Evolutionary conservation across 1,284 basidiomycete genomes (phyloP).

Genomic region (Psilocybe mexicana): DNA sequence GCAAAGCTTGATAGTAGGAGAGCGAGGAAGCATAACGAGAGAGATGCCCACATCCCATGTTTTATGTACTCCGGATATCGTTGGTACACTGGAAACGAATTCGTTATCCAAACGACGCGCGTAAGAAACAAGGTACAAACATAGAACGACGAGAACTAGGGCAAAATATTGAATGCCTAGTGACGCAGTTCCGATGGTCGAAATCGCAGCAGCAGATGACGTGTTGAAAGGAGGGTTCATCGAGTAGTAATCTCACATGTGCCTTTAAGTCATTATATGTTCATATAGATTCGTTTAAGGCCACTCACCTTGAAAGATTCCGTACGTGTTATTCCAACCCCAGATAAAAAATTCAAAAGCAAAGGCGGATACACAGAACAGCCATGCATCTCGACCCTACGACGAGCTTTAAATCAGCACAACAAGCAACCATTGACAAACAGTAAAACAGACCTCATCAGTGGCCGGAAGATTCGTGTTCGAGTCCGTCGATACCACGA

Average conservation of each 20-base stretch:
- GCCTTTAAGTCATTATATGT: neutral
- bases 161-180: slow-evolving; percentile 9
- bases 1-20: slow-evolving; percentile 9
- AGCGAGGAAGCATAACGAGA: neutral
- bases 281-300: neutral
- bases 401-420: neutral
- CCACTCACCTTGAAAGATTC: slow-evolving; percentile 8
- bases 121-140: neutral
- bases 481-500: neutral
- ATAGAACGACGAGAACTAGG: neutral
- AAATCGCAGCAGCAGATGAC: slow-evolving; percentile 2
- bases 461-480: neutral
- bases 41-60: neutral
- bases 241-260: slow-evolving; percentile 1
- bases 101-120: neutral
- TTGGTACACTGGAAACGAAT: neutral
- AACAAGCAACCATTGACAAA: neutral
- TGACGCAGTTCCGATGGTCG: slow-evolving; percentile 5
- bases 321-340: slow-evolving; percentile 16
- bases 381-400: slow-evolving; percentile 10
- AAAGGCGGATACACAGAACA: slow-evolving; percentile 11
- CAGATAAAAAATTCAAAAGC: slow-evolving; percentile 12
- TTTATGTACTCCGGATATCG: slow-evolving; percentile 5
- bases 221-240: slow-evolving; percentile 5
- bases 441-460: neutral